Evolutionary conservation across 768 basidiomycete genomes (phyloP), one percentile per base, ranked within the genome.

Genomic region (Holtermanniella nyarrowii): DNA sequence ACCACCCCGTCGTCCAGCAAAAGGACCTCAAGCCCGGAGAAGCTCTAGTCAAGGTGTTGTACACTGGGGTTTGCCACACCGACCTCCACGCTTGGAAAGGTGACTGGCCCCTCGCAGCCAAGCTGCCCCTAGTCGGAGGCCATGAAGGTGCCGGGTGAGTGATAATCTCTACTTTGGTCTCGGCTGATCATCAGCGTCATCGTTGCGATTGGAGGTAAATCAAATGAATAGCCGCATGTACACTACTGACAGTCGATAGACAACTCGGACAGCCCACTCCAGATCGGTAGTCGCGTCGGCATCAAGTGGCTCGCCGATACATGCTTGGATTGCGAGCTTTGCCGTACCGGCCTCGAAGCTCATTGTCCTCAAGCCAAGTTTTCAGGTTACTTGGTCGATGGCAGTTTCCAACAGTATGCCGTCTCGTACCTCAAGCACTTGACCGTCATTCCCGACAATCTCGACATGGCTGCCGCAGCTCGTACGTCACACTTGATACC

Each of bases 251-350:
- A 44, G 21, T 61, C 40, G 56, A 55, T 44, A 60, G 22, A 54
- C 52, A 20, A 45, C 57, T 59, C 20, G 48, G 55, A 1, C 37
- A 54, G 40, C 46, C 48, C 80, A 0, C 78, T 88, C 57, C 80
- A 84, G 63, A 54, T 87, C 31, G 87, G 87, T 18, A 81, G 87
- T 49, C 78, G 84, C 12, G 86, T 88, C 42, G 87, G 87, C 3
- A 80, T 89, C 73, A 88, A 89, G 63, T 77, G 74, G 72, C 51
- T 73, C 26, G 74, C 73, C 18, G 66, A 72, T 40, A 55, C 79
- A 52, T 88, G 87, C 64, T 74, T 83, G 12, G 74, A 82, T 53
- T 90, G 86, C 69, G 83, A 85, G 68, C 77, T 77, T 48, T 91
- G 88, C 69, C 76, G 80, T 44, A 79, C 82, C 49, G 85, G 85